Conservation (phyloP, 2,329 filamentous ascomycete species). For the Phaeosphaeria sp. region DNA sequence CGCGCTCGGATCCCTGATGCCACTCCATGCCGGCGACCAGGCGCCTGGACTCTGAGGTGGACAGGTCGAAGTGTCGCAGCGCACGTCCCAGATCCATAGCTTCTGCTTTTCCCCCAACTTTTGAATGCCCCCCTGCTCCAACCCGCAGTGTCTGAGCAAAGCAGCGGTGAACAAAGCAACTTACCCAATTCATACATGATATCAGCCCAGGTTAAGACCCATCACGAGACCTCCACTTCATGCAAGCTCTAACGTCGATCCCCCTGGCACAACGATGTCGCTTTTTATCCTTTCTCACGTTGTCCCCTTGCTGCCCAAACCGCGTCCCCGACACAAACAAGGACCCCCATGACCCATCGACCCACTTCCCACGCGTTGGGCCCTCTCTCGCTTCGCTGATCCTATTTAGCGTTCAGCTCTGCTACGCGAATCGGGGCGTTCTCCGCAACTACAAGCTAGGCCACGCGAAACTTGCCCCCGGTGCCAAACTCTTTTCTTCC, state of each 20-base stretch:
- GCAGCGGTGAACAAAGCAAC: neutral
- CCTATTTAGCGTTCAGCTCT: neutral
- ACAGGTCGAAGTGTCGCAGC: neutral
- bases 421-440: slow-evolving; percentile 1
- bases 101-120: neutral
- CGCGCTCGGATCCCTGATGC: neutral
- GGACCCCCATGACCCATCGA: neutral
- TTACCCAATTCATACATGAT: neutral
- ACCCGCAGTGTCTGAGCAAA: neutral
- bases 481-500: neutral
- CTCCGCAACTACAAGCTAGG: neutral
- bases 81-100: neutral
- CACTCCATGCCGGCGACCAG: slow-evolving; percentile 1
- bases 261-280: neutral
- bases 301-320: neutral
- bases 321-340: neutral
- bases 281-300: neutral
- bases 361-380: neutral
- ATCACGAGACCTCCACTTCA: neutral
- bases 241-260: neutral
- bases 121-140: neutral
- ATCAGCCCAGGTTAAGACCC: neutral
- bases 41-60: neutral
- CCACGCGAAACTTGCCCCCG: slow-evolving; percentile 3
- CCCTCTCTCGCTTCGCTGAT: neutral